These are phyloP conservation scores for Coemansia umbellata DNA, from an alignment of 192 early-diverging fungal species.

Conservation along the genomic window DNA sequence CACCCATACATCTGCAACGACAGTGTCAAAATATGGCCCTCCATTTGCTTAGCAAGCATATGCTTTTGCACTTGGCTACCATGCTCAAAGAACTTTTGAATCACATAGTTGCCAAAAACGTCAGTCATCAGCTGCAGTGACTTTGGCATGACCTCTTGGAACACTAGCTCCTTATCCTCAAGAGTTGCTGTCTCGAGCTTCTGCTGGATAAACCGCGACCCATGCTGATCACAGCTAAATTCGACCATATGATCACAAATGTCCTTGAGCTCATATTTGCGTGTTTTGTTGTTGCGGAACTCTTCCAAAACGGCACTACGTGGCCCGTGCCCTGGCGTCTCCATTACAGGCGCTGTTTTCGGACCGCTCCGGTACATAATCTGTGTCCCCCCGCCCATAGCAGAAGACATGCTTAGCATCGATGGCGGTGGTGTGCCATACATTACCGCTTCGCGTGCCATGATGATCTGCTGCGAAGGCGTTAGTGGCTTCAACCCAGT, in stretches of 20 bases:
- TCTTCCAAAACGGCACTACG: constrained; percentile 91
- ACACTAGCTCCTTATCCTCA: constrained; percentile 96
- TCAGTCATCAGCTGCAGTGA: constrained; percentile 95
- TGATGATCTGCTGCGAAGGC: constrained; percentile 13
- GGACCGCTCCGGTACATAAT: constrained; percentile 30
- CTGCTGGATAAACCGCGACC: constrained; percentile 98
- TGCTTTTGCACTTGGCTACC: constrained; percentile 92
- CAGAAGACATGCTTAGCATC: constrained; percentile 18
- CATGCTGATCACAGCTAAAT: constrained; percentile 98
- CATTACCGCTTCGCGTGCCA: constrained; percentile 37
- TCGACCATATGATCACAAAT: constrained; percentile 93
- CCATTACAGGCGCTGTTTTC: constrained; percentile 34
- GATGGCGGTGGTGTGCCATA: constrained; percentile 46
- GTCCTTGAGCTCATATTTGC: constrained; percentile 96
- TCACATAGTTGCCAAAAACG: constrained; percentile 99
- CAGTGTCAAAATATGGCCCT: constrained; percentile 88
- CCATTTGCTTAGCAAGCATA: constrained; percentile 90
- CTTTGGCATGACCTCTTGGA: constrained; percentile 91
- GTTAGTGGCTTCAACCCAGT: constrained; percentile 10
- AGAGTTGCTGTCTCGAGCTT: constrained; percentile 88
- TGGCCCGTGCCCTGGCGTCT: constrained; percentile 57
- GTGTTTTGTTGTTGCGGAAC: constrained; percentile 96
- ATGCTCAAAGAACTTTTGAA: constrained; percentile 99
- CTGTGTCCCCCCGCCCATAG: constrained; percentile 22
- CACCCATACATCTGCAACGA: constrained; percentile 99